Conservation (phyloP, 2,329 filamentous ascomycete genomes). For the Aspergillus persii region DNA sequence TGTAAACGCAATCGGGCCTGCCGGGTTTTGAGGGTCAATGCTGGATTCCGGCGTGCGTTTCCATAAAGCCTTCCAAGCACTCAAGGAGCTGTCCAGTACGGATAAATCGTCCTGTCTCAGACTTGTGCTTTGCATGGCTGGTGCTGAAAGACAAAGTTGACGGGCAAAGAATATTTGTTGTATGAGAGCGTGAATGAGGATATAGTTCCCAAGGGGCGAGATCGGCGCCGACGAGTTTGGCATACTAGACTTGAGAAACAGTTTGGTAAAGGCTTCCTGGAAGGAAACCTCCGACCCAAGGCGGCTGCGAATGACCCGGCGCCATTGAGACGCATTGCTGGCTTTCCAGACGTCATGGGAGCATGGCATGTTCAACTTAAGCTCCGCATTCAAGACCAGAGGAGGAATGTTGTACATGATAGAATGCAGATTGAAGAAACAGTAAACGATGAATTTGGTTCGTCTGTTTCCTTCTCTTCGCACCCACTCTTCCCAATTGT, state of each 20-base stretch:
- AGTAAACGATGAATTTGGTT: conserved; percentile 57
- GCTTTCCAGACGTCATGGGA: conserved; percentile 57
- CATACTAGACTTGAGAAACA: conserved; percentile 41
- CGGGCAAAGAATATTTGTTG: conserved; percentile 55
- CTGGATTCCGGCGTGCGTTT: conserved; percentile 53
- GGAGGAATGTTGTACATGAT: conserved; percentile 63
- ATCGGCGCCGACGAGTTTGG: conserved; percentile 36
- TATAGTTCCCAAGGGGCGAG: conserved; percentile 54
- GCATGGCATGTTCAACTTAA: conserved; percentile 55
- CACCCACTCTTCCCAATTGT: conserved; percentile 55
- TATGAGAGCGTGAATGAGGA: conserved; percentile 55
- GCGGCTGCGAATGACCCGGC: conserved; percentile 35
- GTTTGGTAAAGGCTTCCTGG: conserved; percentile 45
- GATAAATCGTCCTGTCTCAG: conserved; percentile 45
- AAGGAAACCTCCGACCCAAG: conserved; percentile 39
- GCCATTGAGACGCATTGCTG: conserved; percentile 51
- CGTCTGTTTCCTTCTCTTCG: conserved; percentile 53
- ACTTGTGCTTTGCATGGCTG: conserved; percentile 42
- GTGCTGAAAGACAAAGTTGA: conserved; percentile 47
- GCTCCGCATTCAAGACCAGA: conserved; percentile 54
- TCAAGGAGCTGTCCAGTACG: conserved; percentile 47
- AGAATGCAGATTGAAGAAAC: conserved; percentile 60
- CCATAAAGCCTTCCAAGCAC: conserved; percentile 54
- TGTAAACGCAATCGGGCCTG: conserved; percentile 54
- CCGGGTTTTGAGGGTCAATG: conserved; percentile 53